phyloP scores from a whole-genome alignment of 805 yeast genomes.

The Pichia rugopelliculosa region DNA sequence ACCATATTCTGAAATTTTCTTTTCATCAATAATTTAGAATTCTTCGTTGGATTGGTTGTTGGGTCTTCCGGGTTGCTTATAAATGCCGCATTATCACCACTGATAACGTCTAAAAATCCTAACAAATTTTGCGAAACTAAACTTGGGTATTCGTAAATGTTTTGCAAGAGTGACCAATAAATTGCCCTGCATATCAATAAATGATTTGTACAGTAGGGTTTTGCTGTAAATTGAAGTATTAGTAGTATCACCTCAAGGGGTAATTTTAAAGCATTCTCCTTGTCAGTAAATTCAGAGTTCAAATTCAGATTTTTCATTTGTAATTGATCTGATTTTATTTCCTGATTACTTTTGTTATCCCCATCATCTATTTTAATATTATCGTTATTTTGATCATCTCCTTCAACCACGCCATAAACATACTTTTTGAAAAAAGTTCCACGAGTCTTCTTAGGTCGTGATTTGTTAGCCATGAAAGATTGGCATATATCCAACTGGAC shows the following conservation, averaged over 20 bases:
- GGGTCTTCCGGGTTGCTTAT: constrained; percentile 5
- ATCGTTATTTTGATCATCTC: neutral
- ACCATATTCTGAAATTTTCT: constrained; percentile 50
- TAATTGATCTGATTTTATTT: neutral
- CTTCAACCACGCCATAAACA: constrained; percentile 38
- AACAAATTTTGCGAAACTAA: constrained; percentile 63
- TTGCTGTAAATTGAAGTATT: constrained; percentile 29
- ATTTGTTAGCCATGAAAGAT: constrained; percentile 68
- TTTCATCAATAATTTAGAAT: constrained; percentile 6
- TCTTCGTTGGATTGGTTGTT: neutral
- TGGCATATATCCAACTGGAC: neutral
- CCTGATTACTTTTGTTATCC: neutral
- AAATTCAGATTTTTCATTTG: neutral
- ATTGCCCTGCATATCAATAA: constrained; percentile 56
- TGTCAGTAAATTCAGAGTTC: neutral
- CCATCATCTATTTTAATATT: constrained; percentile 8
- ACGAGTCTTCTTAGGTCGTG: constrained; percentile 75
- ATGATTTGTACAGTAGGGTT: constrained; percentile 38
- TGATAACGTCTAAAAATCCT: constrained; percentile 51
- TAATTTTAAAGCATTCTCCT: constrained; percentile 21
- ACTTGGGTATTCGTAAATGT: constrained; percentile 56
- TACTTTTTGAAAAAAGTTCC: constrained; percentile 70
- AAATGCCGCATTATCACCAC: constrained; percentile 16
- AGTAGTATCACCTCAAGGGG: constrained; percentile 45
- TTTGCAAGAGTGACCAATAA: constrained; percentile 53